Conservation (phyloP, 2,329 filamentous ascomycete genomes). For the Emericellopsis atlantica region DNA sequence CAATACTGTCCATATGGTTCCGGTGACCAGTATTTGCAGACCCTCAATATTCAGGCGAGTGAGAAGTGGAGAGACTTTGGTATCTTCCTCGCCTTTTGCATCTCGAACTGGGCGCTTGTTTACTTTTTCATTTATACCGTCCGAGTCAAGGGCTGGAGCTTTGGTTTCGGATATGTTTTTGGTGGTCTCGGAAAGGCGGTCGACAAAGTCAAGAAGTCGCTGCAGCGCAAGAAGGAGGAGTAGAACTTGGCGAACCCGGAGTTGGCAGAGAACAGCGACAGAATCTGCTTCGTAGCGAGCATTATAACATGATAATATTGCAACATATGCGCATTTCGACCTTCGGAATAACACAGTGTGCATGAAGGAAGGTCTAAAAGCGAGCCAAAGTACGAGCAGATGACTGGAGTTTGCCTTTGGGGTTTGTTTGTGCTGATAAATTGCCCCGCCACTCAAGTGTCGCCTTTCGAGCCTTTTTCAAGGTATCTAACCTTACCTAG, state of each 20-base stretch:
- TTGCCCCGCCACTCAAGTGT: too few species aligned
- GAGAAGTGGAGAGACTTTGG: slow-evolving; percentile 64
- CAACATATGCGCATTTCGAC: too few species aligned
- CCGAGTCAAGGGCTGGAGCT: slow-evolving; percentile 56
- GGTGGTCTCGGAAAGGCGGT: slow-evolving; percentile 4
- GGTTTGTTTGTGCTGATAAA: too few species aligned
- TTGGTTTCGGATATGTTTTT: slow-evolving; percentile 51
- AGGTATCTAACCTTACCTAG: too few species aligned
- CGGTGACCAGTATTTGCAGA: slow-evolving; percentile 49
- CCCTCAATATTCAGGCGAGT: slow-evolving; percentile 30
- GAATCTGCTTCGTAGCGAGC: too few species aligned
- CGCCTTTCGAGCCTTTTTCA: too few species aligned
- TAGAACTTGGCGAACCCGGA: background rate
- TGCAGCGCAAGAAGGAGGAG: slow-evolving; percentile 3
- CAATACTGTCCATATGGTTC: slow-evolving; percentile 54
- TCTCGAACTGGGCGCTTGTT: slow-evolving; percentile 59
- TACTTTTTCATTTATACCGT: slow-evolving; percentile 71
- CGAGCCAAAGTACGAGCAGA: too few species aligned
- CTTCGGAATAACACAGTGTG: too few species aligned
- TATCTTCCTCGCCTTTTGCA: slow-evolving; percentile 58
- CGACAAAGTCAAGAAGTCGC: slow-evolving; percentile 3
- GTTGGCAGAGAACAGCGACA: too few species aligned
- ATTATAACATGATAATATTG: too few species aligned
- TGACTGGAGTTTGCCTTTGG: too few species aligned
- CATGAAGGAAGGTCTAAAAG: too few species aligned